Evolutionary conservation across 164 flowering plant species (phyloP).

Genomic region (Liquidambar formosana): DNA sequence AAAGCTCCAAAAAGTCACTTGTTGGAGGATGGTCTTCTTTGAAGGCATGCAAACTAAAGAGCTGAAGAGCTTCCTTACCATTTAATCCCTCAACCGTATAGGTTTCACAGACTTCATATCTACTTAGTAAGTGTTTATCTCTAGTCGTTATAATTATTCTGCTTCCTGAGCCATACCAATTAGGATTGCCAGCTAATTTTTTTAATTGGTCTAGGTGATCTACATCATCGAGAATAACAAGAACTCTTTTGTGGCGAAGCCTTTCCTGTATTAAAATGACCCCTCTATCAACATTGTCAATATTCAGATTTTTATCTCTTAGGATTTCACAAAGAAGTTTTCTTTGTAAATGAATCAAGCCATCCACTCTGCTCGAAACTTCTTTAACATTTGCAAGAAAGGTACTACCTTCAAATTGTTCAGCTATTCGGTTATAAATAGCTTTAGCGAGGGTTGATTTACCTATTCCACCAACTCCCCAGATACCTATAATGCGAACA

Average conservation of each 20-base stretch:
- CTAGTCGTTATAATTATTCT: conserved; percentile 23
- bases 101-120: neutral
- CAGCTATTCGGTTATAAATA: conserved; percentile 5
- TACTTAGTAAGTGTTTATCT: conserved; percentile 8
- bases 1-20: neutral
- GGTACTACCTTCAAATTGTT: conserved; percentile 6
- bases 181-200: conserved; percentile 9
- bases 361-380: too few relatives aligned
- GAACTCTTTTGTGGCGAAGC: conserved; percentile 9
- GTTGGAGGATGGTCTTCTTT: neutral
- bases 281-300: neutral
- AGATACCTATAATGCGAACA: too few relatives aligned
- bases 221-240: conserved; percentile 33
- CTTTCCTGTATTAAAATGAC: neutral
- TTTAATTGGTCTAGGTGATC: conserved; percentile 3
- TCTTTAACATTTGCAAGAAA: conserved; percentile 14
- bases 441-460: conserved; percentile 7
- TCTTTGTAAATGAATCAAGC: conserved; percentile 5
- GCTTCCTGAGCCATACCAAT: conserved; percentile 29
- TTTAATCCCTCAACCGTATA: conserved; percentile 5
- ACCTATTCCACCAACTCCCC: too few relatives aligned
- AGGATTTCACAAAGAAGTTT: conserved; percentile 14
- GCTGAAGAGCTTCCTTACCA: conserved; percentile 9
- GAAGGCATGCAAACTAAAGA: conserved; percentile 19
- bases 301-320: neutral